These are phyloP conservation scores for Fomitiporia mediterranea DNA, from an alignment of 1,284 basidiomycete species.

Conservation along the genomic window DNA sequence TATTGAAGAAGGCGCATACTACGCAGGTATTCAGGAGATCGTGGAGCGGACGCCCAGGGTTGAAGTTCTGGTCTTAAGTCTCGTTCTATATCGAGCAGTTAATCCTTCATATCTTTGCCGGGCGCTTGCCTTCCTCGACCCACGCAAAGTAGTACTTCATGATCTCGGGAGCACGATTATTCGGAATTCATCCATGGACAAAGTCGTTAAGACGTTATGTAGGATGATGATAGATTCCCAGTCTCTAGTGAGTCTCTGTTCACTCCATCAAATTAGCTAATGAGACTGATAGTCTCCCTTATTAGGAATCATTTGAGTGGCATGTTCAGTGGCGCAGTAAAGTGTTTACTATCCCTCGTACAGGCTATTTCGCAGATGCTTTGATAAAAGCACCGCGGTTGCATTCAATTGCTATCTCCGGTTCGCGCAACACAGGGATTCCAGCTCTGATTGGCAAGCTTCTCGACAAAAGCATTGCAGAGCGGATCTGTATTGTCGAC, in stretches of 20 bases:
- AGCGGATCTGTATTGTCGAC: background rate
- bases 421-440: background rate
- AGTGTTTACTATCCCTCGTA: background rate
- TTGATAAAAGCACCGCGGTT: background rate
- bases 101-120: conserved; percentile 10
- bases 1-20: conserved; percentile 27
- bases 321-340: background rate
- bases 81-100: conserved; percentile 20
- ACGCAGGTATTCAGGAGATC: conserved; percentile 22
- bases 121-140: conserved; percentile 5
- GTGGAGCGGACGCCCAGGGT: conserved; percentile 22
- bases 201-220: background rate
- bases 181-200: background rate
- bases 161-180: conserved; percentile 3
- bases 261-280: background rate
- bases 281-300: background rate
- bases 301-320: background rate
- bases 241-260: background rate
- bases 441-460: background rate
- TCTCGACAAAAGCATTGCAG: background rate
- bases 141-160: conserved; percentile 10
- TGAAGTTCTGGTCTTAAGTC: conserved; percentile 23
- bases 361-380: background rate
- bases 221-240: background rate
- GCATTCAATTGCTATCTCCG: background rate